phyloP scores from a whole-genome alignment of 768 basidiomycete genomes.

The Galerina marginata region DNA sequence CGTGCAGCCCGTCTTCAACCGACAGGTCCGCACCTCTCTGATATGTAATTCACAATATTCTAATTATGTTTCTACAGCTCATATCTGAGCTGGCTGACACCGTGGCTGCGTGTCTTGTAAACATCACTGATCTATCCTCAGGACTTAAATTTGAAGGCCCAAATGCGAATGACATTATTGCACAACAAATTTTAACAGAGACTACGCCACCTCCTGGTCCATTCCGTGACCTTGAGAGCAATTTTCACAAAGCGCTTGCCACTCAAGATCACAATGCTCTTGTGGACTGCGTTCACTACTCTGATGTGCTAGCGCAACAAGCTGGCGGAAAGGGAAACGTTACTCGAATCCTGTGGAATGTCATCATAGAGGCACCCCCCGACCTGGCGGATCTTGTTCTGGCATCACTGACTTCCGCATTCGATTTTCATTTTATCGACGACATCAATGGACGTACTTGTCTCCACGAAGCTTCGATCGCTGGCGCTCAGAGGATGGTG shows the following conservation, averaged over 20 bases:
- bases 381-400: conserved; percentile 80
- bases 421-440: conserved; percentile 92
- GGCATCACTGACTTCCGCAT: conserved; percentile 64
- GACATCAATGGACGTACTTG: conserved; percentile 97
- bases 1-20: conserved; percentile 97
- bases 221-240: conserved; percentile 88
- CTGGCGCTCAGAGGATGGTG: conserved; percentile 79
- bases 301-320: conserved; percentile 68
- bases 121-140: conserved; percentile 76
- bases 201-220: conserved; percentile 68
- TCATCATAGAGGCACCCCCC: conserved; percentile 78
- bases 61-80: conserved; percentile 54
- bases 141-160: conserved; percentile 81
- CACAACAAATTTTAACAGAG: conserved; percentile 73
- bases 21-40: conserved; percentile 65
- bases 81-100: conserved; percentile 95
- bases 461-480: conserved; percentile 91
- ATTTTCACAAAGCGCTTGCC: conserved; percentile 78
- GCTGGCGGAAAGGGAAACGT: conserved; percentile 69
- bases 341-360: conserved; percentile 94
- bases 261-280: conserved; percentile 64
- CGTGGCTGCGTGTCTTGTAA: conserved; percentile 81
- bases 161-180: conserved; percentile 76
- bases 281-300: conserved; percentile 71
- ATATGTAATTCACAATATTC: conserved; percentile 2